These are phyloP conservation scores for Myriosclerotinia curreyana DNA, from an alignment of 2,329 filamentous ascomycete genomes.

Conservation along the genomic window DNA sequence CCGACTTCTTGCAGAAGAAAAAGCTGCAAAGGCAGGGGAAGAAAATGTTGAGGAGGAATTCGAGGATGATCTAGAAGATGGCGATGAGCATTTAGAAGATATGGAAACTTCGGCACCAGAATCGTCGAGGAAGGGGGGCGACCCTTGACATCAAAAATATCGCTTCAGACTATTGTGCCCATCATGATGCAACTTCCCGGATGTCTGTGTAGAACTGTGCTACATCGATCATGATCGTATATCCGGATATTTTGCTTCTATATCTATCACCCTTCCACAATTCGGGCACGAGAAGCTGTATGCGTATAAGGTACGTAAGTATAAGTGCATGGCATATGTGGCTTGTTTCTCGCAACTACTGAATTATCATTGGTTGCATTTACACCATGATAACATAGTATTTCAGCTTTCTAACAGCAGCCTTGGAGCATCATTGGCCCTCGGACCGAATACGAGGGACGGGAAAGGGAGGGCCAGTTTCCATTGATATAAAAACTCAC, in stretches of 20 bases:
- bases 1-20: constrained; percentile 49
- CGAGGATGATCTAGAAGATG: constrained; percentile 1
- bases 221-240: background rate
- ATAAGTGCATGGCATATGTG: background rate
- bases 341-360: background rate
- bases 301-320: background rate
- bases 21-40: constrained; percentile 28
- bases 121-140: background rate
- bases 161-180: background rate
- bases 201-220: background rate
- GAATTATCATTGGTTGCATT: background rate
- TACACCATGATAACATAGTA: background rate
- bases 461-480: background rate
- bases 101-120: background rate
- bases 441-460: background rate
- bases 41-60: constrained; percentile 20
- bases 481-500: background rate
- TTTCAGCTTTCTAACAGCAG: background rate
- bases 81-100: background rate
- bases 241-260: background rate
- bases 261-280: background rate
- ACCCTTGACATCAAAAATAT: background rate
- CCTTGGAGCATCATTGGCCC: background rate
- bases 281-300: background rate
- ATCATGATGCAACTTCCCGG: background rate